These are phyloP conservation scores for Candida endomychidarum DNA, from an alignment of 805 yeast species.

Conservation along the genomic window DNA sequence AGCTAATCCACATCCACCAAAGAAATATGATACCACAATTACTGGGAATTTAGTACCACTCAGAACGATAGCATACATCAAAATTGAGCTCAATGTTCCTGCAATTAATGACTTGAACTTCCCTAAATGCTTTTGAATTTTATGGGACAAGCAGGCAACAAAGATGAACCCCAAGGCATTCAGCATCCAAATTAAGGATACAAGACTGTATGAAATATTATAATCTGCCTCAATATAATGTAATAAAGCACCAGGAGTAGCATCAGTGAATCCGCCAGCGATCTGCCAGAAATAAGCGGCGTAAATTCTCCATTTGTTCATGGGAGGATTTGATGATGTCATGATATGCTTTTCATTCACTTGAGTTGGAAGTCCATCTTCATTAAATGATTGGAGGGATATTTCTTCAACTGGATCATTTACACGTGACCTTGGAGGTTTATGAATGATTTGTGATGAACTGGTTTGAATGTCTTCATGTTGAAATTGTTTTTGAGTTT, in stretches of 20 bases:
- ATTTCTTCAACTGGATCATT: no score
- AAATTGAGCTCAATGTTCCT: constrained; percentile 34
- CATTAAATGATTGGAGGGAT: background rate
- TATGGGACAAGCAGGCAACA: constrained; percentile 50
- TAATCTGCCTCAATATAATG: constrained; percentile 54
- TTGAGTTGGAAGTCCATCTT: constrained; percentile 2
- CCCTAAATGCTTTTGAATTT: constrained; percentile 42
- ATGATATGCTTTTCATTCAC: constrained; percentile 23
- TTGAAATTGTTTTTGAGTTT: no score
- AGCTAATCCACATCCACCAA: constrained; percentile 61
- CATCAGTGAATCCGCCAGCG: constrained; percentile 49
- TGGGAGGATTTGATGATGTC: constrained; percentile 44
- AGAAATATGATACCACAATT: constrained; percentile 49
- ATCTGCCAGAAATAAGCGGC: constrained; percentile 43
- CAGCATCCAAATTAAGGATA: constrained; percentile 57
- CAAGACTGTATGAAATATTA: constrained; percentile 49
- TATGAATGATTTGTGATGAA: constrained; percentile 5
- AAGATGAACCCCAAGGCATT: constrained; percentile 56
- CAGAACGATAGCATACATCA: constrained; percentile 47
- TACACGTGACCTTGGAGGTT: constrained; percentile 4
- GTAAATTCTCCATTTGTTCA: constrained; percentile 41
- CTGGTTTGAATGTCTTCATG: no score
- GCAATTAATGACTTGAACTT: constrained; percentile 37
- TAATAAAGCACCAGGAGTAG: constrained; percentile 60
- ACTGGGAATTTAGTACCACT: constrained; percentile 51